These are phyloP conservation scores for Tolypocladium tundrense DNA, from an alignment of 2,329 filamentous ascomycete genomes.

Conservation along the genomic window DNA sequence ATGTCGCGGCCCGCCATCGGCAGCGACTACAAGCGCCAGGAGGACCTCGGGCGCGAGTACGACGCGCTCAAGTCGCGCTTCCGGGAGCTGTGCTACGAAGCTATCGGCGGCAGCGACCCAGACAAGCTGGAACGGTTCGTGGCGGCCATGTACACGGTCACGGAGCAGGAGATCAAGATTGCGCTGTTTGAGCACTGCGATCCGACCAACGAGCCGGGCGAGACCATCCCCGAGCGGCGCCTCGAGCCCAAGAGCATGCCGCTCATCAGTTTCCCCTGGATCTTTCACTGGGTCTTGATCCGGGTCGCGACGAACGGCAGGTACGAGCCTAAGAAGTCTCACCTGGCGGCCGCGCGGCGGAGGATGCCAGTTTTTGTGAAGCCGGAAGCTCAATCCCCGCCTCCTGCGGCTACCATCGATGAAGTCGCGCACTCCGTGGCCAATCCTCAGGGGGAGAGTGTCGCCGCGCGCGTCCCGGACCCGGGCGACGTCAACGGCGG, in stretches of 20 bases:
- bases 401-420: neutral
- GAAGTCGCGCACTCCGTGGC: neutral
- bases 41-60: slow-evolving; percentile 66
- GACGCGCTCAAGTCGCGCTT: slow-evolving; percentile 58
- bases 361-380: neutral
- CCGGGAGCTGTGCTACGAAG: slow-evolving; percentile 53
- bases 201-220: slow-evolving; percentile 22
- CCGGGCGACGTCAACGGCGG: neutral
- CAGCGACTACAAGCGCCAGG: slow-evolving; percentile 76
- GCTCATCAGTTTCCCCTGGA: slow-evolving; percentile 88
- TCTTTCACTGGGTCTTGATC: slow-evolving; percentile 56
- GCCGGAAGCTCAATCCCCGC: neutral
- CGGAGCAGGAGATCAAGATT: slow-evolving; percentile 55
- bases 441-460: neutral
- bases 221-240: slow-evolving; percentile 8
- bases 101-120: slow-evolving; percentile 49
- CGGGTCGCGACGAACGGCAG: slow-evolving; percentile 17
- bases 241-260: slow-evolving; percentile 48
- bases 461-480: too few species aligned
- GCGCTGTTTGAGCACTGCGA: slow-evolving; percentile 38
- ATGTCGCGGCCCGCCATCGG: slow-evolving; percentile 62
- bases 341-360: slow-evolving; percentile 7
- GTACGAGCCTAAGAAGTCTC: slow-evolving; percentile 11
- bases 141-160: slow-evolving; percentile 81
- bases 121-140: slow-evolving; percentile 59